These are phyloP conservation scores for Apiospora malaysiana DNA, from an alignment of 2,329 filamentous ascomycete genomes.

Conservation along the genomic window DNA sequence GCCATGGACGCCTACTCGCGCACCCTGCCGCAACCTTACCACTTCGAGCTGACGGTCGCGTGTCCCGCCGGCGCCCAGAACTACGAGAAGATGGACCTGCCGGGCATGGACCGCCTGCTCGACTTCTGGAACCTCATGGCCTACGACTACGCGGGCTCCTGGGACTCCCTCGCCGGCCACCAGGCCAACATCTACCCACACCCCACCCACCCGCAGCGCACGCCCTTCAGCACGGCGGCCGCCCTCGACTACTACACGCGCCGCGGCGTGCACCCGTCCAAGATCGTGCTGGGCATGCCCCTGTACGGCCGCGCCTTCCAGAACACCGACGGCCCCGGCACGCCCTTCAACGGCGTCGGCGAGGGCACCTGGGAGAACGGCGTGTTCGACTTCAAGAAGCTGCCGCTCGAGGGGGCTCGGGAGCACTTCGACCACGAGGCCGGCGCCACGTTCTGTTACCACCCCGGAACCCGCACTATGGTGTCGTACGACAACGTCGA, in stretches of 20 bases:
- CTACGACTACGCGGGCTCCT: conserved; percentile 86
- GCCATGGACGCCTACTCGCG: conserved; percentile 64
- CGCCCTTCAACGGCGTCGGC: conserved; percentile 73
- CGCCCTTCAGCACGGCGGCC: conserved; percentile 77
- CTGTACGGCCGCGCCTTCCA: conserved; percentile 88
- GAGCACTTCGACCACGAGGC: conserved; percentile 68
- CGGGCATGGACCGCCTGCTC: conserved; percentile 67
- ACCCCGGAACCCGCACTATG: conserved; percentile 66
- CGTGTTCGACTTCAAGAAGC: conserved; percentile 85
- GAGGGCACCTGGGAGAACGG: conserved; percentile 84
- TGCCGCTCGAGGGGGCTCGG: conserved; percentile 71
- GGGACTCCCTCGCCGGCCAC: conserved; percentile 76
- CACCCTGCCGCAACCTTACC: conserved; percentile 49
- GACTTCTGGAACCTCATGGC: conserved; percentile 87
- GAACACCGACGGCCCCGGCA: conserved; percentile 76
- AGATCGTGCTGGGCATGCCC: conserved; percentile 90
- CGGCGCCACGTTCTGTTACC: conserved; percentile 80
- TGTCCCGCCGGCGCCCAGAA: conserved; percentile 68
- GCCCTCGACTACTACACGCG: conserved; percentile 75
- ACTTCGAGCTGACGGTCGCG: conserved; percentile 70
- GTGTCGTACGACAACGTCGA: conserved; percentile 79
- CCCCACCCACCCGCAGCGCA: conserved; percentile 61
- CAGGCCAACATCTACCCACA: conserved; percentile 79
- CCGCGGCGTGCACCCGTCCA: conserved; percentile 68
- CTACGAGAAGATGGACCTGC: conserved; percentile 66